These are phyloP conservation scores for Debaryomyces psychrophilus DNA, from an alignment of 1,139 yeast species.

Conservation along the genomic window DNA sequence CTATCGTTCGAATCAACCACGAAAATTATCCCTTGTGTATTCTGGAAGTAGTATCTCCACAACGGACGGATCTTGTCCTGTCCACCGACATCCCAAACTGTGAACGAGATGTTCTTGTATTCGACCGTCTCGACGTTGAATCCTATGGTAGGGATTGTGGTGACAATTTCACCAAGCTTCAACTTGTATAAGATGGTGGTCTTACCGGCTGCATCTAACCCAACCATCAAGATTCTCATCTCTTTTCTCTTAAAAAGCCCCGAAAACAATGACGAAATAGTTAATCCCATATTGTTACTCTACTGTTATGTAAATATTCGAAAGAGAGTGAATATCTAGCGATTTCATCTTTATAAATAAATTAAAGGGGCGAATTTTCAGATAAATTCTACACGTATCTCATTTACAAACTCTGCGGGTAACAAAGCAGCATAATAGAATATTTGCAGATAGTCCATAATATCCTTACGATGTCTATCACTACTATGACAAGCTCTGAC, in stretches of 20 bases:
- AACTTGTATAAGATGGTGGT: constrained; percentile 47
- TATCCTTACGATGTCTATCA: too few relatives aligned
- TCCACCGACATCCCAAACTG: constrained; percentile 51
- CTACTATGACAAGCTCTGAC: neutral
- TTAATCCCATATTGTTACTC: constrained; percentile 33
- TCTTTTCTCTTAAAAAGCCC: constrained; percentile 45
- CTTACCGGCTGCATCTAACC: constrained; percentile 49
- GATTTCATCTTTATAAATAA: constrained; percentile 1
- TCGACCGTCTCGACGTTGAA: constrained; percentile 48
- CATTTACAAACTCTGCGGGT: constrained; percentile 9
- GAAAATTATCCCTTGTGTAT: constrained; percentile 46
- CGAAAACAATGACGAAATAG: constrained; percentile 39
- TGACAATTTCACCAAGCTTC: constrained; percentile 46
- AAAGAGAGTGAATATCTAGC: neutral
- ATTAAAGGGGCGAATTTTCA: constrained; percentile 9
- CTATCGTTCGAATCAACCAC: constrained; percentile 48
- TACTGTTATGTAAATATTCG: neutral
- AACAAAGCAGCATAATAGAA: constrained; percentile 4
- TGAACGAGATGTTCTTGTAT: constrained; percentile 44
- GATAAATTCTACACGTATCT: constrained; percentile 11
- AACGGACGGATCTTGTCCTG: constrained; percentile 48
- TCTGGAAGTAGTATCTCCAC: constrained; percentile 49
- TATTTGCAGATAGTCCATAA: neutral
- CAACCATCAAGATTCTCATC: constrained; percentile 49
- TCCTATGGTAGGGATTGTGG: constrained; percentile 47